Evolutionary conservation across 2,329 filamentous ascomycete genomes (phyloP).

Genomic region (Trichoderma oligosporum): DNA sequence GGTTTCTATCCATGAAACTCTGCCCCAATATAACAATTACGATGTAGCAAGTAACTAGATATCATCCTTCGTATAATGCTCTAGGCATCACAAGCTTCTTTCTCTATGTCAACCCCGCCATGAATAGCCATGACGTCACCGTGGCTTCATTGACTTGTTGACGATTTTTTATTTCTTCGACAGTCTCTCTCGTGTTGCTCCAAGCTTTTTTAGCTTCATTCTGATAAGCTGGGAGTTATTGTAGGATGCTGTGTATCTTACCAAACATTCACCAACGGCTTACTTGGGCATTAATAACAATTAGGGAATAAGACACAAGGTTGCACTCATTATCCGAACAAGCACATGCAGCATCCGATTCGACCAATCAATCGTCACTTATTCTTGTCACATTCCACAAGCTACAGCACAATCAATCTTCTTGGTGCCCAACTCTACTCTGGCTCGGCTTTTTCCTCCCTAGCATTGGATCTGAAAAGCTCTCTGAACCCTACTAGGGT

Average conservation of each 20-base stretch:
- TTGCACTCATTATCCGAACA: not conserved
- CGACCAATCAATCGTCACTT: not conserved
- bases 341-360: not conserved
- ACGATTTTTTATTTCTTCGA: not conserved
- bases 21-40: not conserved
- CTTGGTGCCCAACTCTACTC: not conserved
- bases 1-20: not conserved
- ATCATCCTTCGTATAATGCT: no score
- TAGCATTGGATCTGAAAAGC: no score
- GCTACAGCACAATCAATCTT: not conserved
- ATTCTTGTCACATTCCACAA: no score
- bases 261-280: not conserved
- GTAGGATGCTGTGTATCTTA: not conserved
- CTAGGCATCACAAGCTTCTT: no score
- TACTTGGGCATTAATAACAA: no score
- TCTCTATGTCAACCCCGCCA: conserved; percentile 1
- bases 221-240: no score
- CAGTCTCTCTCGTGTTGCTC: no score
- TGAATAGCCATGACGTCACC: conserved; percentile 8
- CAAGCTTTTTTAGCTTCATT: no score
- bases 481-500: not conserved
- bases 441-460: no score
- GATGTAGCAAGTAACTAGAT: not conserved
- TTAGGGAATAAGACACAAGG: not conserved
- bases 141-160: not conserved